phyloP scores from a whole-genome alignment of 257 asterid species.

The Solanum habrochaites region DNA sequence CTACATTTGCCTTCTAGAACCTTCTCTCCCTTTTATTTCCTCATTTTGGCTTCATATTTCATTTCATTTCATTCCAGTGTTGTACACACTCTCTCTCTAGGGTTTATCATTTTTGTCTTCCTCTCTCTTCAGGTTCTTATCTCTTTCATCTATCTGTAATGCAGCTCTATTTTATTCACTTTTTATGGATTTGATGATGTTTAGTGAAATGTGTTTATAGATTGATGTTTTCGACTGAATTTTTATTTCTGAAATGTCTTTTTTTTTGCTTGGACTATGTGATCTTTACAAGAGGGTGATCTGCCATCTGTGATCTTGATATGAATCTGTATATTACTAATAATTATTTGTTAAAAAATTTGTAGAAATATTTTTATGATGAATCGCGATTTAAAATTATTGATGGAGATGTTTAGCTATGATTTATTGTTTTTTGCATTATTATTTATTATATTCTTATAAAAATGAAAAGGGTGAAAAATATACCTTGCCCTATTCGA shows the following conservation, averaged over 20 bases:
- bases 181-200: neutral
- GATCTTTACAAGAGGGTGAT: neutral
- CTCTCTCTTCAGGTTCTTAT: neutral
- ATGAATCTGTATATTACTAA: neutral
- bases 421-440: neutral
- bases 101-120: constrained; percentile 13
- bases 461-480: neutral
- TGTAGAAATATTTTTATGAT: neutral
- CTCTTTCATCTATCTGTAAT: neutral
- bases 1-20: constrained; percentile 9
- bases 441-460: neutral
- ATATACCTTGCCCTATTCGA: neutral
- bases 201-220: neutral
- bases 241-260: neutral
- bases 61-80: neutral
- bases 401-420: neutral
- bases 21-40: constrained; percentile 8
- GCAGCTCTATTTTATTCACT: neutral
- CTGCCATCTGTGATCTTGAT: neutral
- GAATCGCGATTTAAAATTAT: neutral
- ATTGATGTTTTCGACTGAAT: neutral
- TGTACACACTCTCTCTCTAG: constrained; percentile 15
- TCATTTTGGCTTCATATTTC: neutral
- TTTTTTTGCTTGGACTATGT: neutral
- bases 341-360: neutral